Conservation (phyloP, 306 rosid species). For the Cicer yamashitae region DNA sequence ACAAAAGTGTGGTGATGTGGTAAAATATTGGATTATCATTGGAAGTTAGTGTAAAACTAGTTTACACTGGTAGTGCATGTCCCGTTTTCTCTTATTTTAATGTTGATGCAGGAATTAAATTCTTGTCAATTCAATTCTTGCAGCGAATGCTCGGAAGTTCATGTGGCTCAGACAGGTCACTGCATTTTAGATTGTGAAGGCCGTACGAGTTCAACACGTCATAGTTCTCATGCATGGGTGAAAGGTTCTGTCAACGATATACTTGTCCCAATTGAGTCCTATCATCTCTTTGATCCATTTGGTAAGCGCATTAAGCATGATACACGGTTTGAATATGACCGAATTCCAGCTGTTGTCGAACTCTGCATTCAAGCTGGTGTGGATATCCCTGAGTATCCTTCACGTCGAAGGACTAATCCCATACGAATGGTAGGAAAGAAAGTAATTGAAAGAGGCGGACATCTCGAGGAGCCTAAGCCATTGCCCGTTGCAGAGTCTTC, state of each 20-base stretch:
- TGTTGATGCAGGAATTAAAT: conserved; percentile 19
- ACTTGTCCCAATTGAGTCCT: conserved; percentile 84
- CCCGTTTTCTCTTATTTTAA: background rate
- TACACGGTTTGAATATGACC: conserved; percentile 80
- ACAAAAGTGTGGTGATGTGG: no score
- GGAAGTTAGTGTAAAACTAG: no score
- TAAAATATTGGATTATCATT: no score
- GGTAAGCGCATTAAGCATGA: conserved; percentile 89
- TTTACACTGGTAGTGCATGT: no score
- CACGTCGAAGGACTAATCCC: conserved; percentile 86
- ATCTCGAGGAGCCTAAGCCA: conserved; percentile 72
- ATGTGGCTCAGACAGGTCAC: conserved; percentile 77
- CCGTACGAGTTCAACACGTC: conserved; percentile 59
- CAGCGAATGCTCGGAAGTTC: conserved; percentile 96
- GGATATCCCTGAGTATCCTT: conserved; percentile 90
- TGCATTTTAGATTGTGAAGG: conserved; percentile 74
- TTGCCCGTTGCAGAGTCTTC: conserved; percentile 56
- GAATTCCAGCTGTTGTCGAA: conserved; percentile 95
- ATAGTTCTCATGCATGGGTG: conserved; percentile 85
- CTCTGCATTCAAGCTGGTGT: conserved; percentile 98
- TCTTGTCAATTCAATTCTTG: conserved; percentile 44
- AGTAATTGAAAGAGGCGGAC: conserved; percentile 82
- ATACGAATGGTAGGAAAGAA: conserved; percentile 76
- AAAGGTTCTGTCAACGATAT: conserved; percentile 85
- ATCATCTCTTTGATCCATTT: conserved; percentile 90